A percentile compares a stretch with the other conserved stretches of the same genome.
phyloP scores from a whole-genome alignment of 2,329 filamentous ascomycete species.

The Cladophialophora immunda region DNA sequence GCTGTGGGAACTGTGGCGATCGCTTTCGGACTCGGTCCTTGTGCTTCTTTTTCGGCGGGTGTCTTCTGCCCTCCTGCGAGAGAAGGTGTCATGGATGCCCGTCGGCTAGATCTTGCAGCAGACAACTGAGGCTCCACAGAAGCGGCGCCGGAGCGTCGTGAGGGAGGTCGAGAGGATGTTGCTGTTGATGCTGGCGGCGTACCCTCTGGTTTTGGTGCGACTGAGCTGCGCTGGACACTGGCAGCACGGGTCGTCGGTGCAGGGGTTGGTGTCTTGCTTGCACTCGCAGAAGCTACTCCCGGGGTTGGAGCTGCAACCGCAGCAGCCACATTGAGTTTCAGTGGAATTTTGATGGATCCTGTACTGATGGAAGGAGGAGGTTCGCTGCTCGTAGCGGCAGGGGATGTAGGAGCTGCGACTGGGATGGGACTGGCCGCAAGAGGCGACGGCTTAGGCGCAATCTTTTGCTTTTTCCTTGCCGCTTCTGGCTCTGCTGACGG shows the following conservation, averaged over 20 bases:
- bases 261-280: conserved; percentile 34
- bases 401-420: conserved; percentile 52
- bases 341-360: conserved; percentile 40
- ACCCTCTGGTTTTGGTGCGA: conserved; percentile 38
- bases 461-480: conserved; percentile 50
- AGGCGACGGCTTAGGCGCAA: conserved; percentile 44
- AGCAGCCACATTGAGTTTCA: conserved; percentile 38
- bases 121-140: conserved; percentile 34
- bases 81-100: conserved; percentile 37
- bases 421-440: conserved; percentile 49
- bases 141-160: conserved; percentile 38
- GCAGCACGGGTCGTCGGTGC: conserved; percentile 33
- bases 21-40: conserved; percentile 46
- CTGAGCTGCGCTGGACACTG: conserved; percentile 37
- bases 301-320: conserved; percentile 23
- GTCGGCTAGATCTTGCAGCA: conserved; percentile 30
- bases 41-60: conserved; percentile 48
- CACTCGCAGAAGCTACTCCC: background rate
- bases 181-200: conserved; percentile 41
- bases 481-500: conserved; percentile 42
- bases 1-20: conserved; percentile 43
- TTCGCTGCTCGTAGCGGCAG: conserved; percentile 44
- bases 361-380: conserved; percentile 30
- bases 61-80: conserved; percentile 43
- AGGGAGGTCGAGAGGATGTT: conserved; percentile 40